Conservation (phyloP, 2,329 filamentous ascomycete species). For the Botrytis tulipae region DNA sequence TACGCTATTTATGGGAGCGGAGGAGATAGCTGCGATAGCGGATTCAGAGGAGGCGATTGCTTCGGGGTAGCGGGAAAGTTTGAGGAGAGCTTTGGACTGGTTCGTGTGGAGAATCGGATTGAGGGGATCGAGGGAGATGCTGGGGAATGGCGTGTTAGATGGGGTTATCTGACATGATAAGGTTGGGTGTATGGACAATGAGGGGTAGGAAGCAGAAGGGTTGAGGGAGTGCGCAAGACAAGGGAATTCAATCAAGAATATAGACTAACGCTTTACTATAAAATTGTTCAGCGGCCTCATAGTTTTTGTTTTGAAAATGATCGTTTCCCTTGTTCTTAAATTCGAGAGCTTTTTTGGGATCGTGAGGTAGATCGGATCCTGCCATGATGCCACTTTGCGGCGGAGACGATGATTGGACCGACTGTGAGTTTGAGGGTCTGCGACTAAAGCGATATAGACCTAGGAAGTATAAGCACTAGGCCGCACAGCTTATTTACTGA, state of each 20-base stretch:
- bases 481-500: not conserved
- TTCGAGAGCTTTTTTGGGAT: slow-evolving; percentile 31
- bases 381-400: slow-evolving; percentile 28
- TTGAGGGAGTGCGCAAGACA: not conserved
- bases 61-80: slow-evolving; percentile 68
- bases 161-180: not conserved
- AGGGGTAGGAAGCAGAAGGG: not conserved
- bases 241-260: slow-evolving; percentile 15
- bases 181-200: not conserved
- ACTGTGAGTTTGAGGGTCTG: not conserved
- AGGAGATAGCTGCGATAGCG: slow-evolving; percentile 54
- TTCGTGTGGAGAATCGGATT: slow-evolving; percentile 86
- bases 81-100: slow-evolving; percentile 78
- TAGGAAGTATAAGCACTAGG: not conserved
- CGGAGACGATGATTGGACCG: not conserved
- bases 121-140: slow-evolving; percentile 72
- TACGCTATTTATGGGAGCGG: slow-evolving; percentile 27
- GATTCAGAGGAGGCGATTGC: slow-evolving; percentile 75
- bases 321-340: slow-evolving; percentile 41
- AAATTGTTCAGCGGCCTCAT: slow-evolving; percentile 60
- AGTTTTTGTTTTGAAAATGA: slow-evolving; percentile 65
- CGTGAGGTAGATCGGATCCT: slow-evolving; percentile 25
- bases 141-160: slow-evolving; percentile 39
- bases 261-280: slow-evolving; percentile 68
- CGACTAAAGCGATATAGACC: not conserved